These are phyloP conservation scores for Nannochloris sp. DNA, from an alignment of 139 green algal species.

Conservation along the genomic window DNA sequence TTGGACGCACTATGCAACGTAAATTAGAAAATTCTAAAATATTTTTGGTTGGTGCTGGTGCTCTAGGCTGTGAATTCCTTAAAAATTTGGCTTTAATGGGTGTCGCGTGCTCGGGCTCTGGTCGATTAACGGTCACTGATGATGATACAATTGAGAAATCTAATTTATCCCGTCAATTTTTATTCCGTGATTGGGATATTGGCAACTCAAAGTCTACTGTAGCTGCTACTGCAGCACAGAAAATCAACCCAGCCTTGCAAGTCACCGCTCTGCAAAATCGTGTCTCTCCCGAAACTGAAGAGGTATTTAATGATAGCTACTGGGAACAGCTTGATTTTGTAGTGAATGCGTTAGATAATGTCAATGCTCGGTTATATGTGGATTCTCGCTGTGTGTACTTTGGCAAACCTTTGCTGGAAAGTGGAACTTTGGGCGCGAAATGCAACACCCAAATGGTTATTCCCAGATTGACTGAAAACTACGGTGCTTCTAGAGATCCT, in stretches of 20 bases:
- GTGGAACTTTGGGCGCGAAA: slow-evolving; percentile 91
- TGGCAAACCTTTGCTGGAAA: slow-evolving; percentile 92
- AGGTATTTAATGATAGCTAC: slow-evolving; percentile 92
- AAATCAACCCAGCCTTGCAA: slow-evolving; percentile 74
- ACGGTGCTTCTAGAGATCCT: slow-evolving; percentile 81
- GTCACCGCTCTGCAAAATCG: slow-evolving; percentile 87
- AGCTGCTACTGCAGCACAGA: slow-evolving; percentile 60
- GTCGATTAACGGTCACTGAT: slow-evolving; percentile 84
- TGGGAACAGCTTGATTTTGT: slow-evolving; percentile 85
- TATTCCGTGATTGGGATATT: slow-evolving; percentile 97
- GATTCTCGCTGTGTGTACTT: slow-evolving; percentile 97
- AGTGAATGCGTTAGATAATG: slow-evolving; percentile 98
- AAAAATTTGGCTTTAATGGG: slow-evolving; percentile 99
- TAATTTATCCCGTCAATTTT: slow-evolving; percentile 96
- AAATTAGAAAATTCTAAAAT: slow-evolving; percentile 63
- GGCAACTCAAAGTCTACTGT: slow-evolving; percentile 79
- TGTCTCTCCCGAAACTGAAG: slow-evolving; percentile 83
- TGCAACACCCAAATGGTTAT: slow-evolving; percentile 96
- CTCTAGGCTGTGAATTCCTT: slow-evolving; percentile 97
- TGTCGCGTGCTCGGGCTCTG: slow-evolving; percentile 34
- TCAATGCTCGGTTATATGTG: slow-evolving; percentile 88
- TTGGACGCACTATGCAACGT: slow-evolving; percentile 70
- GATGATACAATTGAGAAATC: slow-evolving; percentile 97
- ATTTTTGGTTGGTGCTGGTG: slow-evolving; percentile 95
- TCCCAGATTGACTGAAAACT: slow-evolving; percentile 94